phyloP scores from a whole-genome alignment of 2,329 filamentous ascomycete species.

The Cladosporium cucumerinum region DNA sequence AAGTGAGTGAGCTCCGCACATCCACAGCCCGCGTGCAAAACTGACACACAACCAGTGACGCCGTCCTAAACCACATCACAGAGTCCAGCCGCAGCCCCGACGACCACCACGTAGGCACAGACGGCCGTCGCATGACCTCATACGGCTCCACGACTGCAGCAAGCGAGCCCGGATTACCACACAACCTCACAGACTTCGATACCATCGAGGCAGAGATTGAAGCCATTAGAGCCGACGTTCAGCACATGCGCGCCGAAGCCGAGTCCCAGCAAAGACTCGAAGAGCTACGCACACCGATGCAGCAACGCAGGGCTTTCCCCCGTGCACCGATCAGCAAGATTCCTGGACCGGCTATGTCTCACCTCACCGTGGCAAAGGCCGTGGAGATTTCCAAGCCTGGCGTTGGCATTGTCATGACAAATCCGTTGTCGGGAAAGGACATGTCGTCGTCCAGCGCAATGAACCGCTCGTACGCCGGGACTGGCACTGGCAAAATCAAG shows the following conservation, averaged over 20 bases:
- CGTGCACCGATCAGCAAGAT: not conserved
- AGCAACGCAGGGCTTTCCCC: not conserved
- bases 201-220: constrained; percentile 26
- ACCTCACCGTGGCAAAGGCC: not conserved
- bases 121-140: constrained; percentile 11
- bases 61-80: constrained; percentile 23
- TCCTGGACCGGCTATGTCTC: not conserved
- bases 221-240: constrained; percentile 22
- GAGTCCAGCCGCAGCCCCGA: constrained; percentile 19
- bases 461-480: not conserved
- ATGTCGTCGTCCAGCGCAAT: not conserved
- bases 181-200: constrained; percentile 20
- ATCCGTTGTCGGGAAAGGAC: not conserved
- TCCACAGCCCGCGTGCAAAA: not conserved
- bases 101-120: constrained; percentile 19
- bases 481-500: not conserved
- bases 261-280: not conserved
- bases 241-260: constrained; percentile 2
- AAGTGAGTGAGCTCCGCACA: constrained; percentile 19
- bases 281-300: not conserved
- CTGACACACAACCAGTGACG: constrained; percentile 20
- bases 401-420: too few species aligned
- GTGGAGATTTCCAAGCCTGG: not conserved
- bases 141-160: constrained; percentile 2
- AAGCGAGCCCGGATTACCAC: constrained; percentile 8